Percentiles rank a stretch among this genome's conserved stretches.
These are phyloP conservation scores for Hypsizygus ulmarius DNA, from an alignment of 1,284 basidiomycete species.

Conservation along the genomic window DNA sequence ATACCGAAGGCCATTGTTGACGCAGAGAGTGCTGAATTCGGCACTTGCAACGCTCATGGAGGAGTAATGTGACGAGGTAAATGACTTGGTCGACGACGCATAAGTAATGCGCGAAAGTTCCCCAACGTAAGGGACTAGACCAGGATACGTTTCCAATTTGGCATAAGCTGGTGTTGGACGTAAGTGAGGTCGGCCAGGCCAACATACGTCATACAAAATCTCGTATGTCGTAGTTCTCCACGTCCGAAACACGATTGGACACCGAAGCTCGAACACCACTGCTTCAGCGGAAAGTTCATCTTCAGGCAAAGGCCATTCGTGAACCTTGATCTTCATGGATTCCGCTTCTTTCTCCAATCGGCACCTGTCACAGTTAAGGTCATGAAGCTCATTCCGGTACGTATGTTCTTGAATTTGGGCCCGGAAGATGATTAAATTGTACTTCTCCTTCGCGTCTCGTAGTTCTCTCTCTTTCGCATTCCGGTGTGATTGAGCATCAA, in stretches of 20 bases:
- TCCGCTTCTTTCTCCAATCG: not conserved
- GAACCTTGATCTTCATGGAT: not conserved
- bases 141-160: not conserved
- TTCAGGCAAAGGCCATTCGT: not conserved
- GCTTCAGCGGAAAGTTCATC: not conserved
- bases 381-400: not conserved
- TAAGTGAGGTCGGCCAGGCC: not conserved
- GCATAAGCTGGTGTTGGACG: not conserved
- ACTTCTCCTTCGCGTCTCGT: constrained; percentile 8
- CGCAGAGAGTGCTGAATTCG: constrained; percentile 5
- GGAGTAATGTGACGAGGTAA: constrained; percentile 36
- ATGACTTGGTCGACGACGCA: constrained; percentile 41
- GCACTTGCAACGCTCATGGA: constrained; percentile 24
- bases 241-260: not conserved
- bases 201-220: constrained; percentile 34
- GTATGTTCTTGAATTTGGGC: constrained; percentile 5
- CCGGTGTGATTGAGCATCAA: constrained; percentile 17
- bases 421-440: constrained; percentile 18
- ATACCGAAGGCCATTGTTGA: constrained; percentile 35
- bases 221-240: constrained; percentile 30
- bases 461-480: constrained; percentile 26
- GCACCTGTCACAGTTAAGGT: no score
- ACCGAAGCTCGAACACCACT: not conserved
- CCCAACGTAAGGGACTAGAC: not conserved
- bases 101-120: constrained; percentile 29